Evolutionary conservation across 2,329 filamentous ascomycete genomes (phyloP).

Genomic region (Thielaviopsis punctulata): DNA sequence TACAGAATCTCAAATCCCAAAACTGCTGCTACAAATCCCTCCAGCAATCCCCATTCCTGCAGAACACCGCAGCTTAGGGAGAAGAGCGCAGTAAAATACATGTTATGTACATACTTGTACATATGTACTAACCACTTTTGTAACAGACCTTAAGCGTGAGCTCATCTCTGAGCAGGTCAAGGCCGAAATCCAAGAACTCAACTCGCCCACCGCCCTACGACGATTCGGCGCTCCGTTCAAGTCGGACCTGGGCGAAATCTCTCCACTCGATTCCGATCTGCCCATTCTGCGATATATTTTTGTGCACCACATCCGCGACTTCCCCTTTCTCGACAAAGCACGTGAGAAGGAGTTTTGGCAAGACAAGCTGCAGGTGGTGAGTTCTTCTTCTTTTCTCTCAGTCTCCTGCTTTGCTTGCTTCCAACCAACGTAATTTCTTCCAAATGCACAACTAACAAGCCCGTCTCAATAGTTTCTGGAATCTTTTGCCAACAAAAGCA

Average conservation of each 20-base stretch:
- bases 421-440: not conserved
- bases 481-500: constrained; percentile 91
- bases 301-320: constrained; percentile 92
- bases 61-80: not conserved
- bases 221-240: constrained; percentile 91
- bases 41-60: not conserved
- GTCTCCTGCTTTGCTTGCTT: not conserved
- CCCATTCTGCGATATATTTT: constrained; percentile 93
- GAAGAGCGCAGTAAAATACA: no score
- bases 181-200: constrained; percentile 81
- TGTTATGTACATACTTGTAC: not conserved
- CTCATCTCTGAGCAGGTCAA: constrained; percentile 79
- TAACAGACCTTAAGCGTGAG: constrained; percentile 80
- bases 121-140: not conserved
- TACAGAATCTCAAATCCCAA: no score
- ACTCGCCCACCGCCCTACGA: constrained; percentile 83
- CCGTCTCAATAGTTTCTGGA: constrained; percentile 57
- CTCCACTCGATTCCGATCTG: constrained; percentile 82
- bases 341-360: constrained; percentile 99
- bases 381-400: constrained; percentile 21
- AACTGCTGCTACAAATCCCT: not conserved
- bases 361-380: constrained; percentile 82
- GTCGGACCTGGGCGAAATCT: constrained; percentile 81
- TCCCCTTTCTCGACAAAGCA: constrained; percentile 92
- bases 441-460: not conserved